Percentiles rank a stretch among this genome's conserved stretches.
phyloP scores from a whole-genome alignment of 2,329 filamentous ascomycete species.

The Ramichloridium luteum region DNA sequence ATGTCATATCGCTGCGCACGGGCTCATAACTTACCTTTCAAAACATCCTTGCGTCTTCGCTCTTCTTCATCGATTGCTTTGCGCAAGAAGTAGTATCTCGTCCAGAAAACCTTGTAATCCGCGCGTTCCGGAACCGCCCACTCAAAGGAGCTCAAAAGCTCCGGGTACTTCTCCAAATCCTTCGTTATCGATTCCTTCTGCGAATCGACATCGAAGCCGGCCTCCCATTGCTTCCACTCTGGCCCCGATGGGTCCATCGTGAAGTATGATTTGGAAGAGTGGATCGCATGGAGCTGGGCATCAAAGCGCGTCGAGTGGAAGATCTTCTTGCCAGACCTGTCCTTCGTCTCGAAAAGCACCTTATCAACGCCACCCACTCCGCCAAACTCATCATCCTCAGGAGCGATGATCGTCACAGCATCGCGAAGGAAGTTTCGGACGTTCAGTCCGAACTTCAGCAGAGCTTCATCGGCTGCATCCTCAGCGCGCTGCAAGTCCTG shows the following conservation, averaged over 20 bases:
- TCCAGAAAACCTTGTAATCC: constrained; percentile 86
- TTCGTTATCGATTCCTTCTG: constrained; percentile 73
- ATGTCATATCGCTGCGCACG: neutral
- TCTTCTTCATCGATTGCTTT: constrained; percentile 91
- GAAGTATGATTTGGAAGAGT: constrained; percentile 73
- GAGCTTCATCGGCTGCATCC: constrained; percentile 89
- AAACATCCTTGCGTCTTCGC: constrained; percentile 70
- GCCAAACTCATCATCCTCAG: constrained; percentile 38
- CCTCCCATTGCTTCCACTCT: constrained; percentile 63
- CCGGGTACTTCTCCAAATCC: constrained; percentile 76
- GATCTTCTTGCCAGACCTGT: constrained; percentile 75
- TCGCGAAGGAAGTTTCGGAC: constrained; percentile 82
- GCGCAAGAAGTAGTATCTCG: constrained; percentile 85
- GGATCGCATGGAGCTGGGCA: constrained; percentile 89
- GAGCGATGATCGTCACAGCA: constrained; percentile 76
- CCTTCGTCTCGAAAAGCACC: constrained; percentile 87
- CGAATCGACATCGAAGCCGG: constrained; percentile 64
- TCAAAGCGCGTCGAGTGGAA: constrained; percentile 93
- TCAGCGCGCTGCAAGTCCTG: constrained; percentile 86
- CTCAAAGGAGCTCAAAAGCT: constrained; percentile 83
- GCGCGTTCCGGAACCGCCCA: constrained; percentile 85
- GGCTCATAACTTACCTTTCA: constrained; percentile 58
- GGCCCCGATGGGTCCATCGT: constrained; percentile 59
- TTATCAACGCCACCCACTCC: constrained; percentile 26
- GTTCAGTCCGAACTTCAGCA: constrained; percentile 82